Evolutionary conservation across 495 filamentous ascomycete species (phyloP), one percentile per base, ranked within the genome.

Genomic region (Copromyces sp.): DNA sequence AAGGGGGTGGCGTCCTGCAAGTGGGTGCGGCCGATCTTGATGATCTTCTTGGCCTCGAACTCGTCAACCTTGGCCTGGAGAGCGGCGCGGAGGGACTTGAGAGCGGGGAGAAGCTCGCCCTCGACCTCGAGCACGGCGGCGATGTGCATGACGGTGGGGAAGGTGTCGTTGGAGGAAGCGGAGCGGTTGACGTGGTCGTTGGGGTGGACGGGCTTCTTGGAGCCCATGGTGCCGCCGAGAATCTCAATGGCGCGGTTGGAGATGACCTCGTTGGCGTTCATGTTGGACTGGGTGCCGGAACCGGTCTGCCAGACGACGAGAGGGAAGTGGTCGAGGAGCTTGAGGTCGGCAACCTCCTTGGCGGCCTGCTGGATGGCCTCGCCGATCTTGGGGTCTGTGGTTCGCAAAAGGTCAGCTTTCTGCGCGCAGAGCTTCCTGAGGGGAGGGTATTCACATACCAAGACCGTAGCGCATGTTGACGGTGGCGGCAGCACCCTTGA

Each of bases 261-360:
- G 84, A 99, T 99, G 81, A 99, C 95, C 84, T 99, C 95, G 84
- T 99, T 99, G 81, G 95, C 94, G 87, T 99, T 99, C 95, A 99
- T 99, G 89, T 99, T 99, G 80, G 94, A 97, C 85, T 99, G 95
- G 37, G 95, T 99, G 78, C 95, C 95, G 20, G 96, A 98, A 72
- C 95, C 95, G 44, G 95, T 99, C 84, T 99, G 95, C 95, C 95
- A 99, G 78, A 99, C 95, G 70, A 98, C 95, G 69, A 99, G 91
- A 71, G 94, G 95, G 85, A 99, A 99, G 89, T 99, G 95, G 83
- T 97, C 94, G 79, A 97, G 82, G 75, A 98, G 90, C 88, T 98
- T 97, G 77, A 95, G 90, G 75, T 91, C 90, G 61, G 94, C 94
- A 45, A 99, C 96, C 84, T 99, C 95, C 70, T 90, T 88, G 41